phyloP scores from a whole-genome alignment of 2,329 filamentous ascomycete genomes.

The Huntiella abstrusa region DNA sequence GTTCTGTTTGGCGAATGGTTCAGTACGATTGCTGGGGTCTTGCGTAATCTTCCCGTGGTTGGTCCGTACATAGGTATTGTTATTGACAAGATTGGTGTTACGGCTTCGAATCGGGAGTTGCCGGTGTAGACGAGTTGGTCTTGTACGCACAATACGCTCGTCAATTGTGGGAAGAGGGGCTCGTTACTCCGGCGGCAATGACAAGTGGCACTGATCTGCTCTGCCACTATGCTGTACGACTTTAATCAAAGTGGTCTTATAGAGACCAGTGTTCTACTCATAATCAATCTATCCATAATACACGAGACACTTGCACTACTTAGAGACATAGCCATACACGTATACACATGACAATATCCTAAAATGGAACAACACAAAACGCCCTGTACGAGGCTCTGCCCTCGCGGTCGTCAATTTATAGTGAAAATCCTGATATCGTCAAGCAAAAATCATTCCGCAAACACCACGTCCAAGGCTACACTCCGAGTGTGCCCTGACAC shows the following conservation, averaged over 20 bases:
- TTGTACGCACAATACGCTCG: neutral
- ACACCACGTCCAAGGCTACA: neutral
- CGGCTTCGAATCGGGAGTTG: slow-evolving; percentile 55
- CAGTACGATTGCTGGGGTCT: slow-evolving; percentile 76
- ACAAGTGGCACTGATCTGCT: no score
- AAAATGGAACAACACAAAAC: neutral
- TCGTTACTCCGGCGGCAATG: no score
- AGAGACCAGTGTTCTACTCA: no score
- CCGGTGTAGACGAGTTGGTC: slow-evolving; percentile 38
- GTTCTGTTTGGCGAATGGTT: slow-evolving; percentile 93
- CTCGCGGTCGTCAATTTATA: slow-evolving; percentile 1
- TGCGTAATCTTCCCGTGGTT: slow-evolving; percentile 64
- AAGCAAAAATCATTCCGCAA: slow-evolving; percentile 2
- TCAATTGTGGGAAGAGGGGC: no score
- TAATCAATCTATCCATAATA: no score
- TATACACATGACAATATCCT: no score
- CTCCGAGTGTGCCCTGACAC: no score
- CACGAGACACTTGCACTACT: no score
- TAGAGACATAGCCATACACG: no score
- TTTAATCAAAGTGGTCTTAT: no score
- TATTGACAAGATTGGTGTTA: slow-evolving; percentile 52
- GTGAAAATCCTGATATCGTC: neutral
- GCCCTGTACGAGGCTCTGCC: neutral
- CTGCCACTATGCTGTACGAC: neutral
- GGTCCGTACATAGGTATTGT: slow-evolving; percentile 66